Conservation (phyloP, 2,329 filamentous ascomycete genomes). For the Paraconiothyrium brasiliense region DNA sequence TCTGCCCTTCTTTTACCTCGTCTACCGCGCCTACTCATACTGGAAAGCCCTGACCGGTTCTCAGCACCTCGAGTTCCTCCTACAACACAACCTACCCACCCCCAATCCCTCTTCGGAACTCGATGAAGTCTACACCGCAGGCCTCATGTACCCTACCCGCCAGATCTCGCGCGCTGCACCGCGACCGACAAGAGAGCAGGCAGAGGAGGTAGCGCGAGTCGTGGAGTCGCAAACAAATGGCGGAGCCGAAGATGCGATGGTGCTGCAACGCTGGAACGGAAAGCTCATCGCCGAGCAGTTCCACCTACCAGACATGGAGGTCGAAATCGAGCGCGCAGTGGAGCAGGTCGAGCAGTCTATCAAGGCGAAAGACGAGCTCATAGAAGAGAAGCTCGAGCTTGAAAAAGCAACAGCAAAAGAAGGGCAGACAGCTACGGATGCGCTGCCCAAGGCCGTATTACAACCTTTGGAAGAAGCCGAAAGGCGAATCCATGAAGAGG, state of each 20-base stretch:
- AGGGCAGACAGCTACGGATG: conserved; percentile 40
- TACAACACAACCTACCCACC: conserved; percentile 75
- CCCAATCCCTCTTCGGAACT: conserved; percentile 73
- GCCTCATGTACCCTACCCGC: conserved; percentile 56
- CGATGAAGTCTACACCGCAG: conserved; percentile 75
- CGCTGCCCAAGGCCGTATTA: conserved; percentile 38
- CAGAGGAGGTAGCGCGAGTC: conserved; percentile 48
- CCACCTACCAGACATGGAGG: conserved; percentile 60
- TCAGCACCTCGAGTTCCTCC: conserved; percentile 82
- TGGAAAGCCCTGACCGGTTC: conserved; percentile 77
- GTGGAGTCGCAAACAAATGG: conserved; percentile 53
- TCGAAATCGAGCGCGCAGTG: conserved; percentile 62
- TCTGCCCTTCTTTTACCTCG: conserved; percentile 95
- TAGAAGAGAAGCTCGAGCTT: conserved; percentile 49
- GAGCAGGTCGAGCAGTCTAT: conserved; percentile 60
- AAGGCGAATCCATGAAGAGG: conserved; percentile 17
- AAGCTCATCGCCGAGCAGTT: conserved; percentile 61
- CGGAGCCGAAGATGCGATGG: conserved; percentile 58
- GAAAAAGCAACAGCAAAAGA: conserved; percentile 43
- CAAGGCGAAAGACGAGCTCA: conserved; percentile 49
- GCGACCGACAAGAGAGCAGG: conserved; percentile 48
- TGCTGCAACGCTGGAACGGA: conserved; percentile 60
- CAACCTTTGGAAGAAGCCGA: conserved; percentile 36
- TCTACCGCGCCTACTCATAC: conserved; percentile 76
- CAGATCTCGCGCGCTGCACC: conserved; percentile 51